phyloP scores from a whole-genome alignment of 768 basidiomycete species.

The Chalciporus sphaerocephalus region DNA sequence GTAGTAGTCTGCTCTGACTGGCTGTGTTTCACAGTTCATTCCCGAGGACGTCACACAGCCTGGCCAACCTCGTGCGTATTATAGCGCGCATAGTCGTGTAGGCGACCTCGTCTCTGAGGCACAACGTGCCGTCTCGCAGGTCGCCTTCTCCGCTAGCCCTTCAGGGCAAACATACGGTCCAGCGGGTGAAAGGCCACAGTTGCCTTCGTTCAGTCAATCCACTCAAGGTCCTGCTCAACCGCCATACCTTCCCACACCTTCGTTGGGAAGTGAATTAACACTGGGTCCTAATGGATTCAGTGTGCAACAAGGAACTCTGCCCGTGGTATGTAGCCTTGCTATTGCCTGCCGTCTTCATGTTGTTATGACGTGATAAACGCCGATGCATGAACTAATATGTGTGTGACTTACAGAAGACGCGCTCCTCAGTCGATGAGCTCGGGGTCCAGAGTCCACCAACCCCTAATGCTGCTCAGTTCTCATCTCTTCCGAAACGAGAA shows the following conservation, averaged over 20 bases:
- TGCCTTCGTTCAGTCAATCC: conserved; percentile 2
- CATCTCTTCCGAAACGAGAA: conserved; percentile 58
- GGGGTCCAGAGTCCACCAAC: conserved; percentile 12
- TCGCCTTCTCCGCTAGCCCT: conserved; percentile 44
- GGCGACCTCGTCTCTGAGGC: conserved; percentile 63
- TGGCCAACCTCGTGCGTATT: conserved; percentile 70
- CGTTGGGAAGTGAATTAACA: conserved; percentile 29
- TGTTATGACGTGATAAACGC: conserved; percentile 13
- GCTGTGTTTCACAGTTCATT: conserved; percentile 54
- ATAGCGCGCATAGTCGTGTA: conserved; percentile 61
- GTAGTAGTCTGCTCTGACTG: conserved; percentile 2
- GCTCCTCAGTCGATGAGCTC: conserved; percentile 26
- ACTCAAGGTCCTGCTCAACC: conserved; percentile 1
- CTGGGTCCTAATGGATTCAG: conserved; percentile 13
- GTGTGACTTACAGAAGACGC: conserved; percentile 12
- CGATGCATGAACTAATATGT: conserved; percentile 11
- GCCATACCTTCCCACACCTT: conserved; percentile 31
- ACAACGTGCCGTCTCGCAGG: conserved; percentile 48
- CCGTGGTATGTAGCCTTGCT: conserved; percentile 18
- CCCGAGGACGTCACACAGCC: conserved; percentile 77
- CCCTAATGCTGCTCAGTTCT: conserved; percentile 40
- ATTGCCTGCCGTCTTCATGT: conserved; percentile 17
- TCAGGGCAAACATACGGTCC: conserved; percentile 13
- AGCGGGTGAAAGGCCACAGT: background rate
- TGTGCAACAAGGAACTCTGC: conserved; percentile 10